phyloP scores from a whole-genome alignment of 345 rosid genomes.

The Microthlaspi erraticum region DNA sequence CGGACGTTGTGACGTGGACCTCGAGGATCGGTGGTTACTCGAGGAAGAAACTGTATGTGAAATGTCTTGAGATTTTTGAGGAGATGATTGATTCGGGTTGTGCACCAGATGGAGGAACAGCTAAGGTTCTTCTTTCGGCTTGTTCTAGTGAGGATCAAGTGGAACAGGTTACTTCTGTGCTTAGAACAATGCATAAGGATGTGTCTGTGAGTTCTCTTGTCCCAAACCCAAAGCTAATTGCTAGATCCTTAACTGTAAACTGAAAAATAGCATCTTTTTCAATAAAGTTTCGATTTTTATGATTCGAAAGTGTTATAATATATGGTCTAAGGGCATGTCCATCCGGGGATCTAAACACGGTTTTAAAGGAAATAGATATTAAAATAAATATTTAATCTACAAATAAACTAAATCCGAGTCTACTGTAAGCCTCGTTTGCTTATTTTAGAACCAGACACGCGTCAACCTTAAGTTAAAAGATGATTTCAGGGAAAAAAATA shows the following conservation, averaged over 20 bases:
- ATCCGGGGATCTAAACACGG: no score
- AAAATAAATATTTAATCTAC: no score
- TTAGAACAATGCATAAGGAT: conserved; percentile 81
- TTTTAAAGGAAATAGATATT: no score
- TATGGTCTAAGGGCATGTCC: no score
- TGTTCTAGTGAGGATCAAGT: conserved; percentile 79
- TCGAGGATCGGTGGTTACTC: conserved; percentile 82
- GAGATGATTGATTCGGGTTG: conserved; percentile 92
- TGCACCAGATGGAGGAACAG: conserved; percentile 84
- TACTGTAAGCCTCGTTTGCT: no score
- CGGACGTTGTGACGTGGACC: conserved; percentile 96
- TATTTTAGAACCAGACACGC: no score
- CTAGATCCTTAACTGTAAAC: conserved; percentile 19
- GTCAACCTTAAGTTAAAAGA: no score
- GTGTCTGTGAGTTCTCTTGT: conserved; percentile 44
- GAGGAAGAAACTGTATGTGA: conserved; percentile 71
- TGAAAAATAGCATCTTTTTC: not conserved
- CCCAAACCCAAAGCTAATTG: conserved; percentile 51
- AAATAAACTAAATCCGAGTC: no score
- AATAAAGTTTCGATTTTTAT: conserved; percentile 41
- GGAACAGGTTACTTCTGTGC: conserved; percentile 72
- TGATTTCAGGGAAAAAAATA: no score
- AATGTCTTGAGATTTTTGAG: conserved; percentile 78
- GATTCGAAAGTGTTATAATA: conserved; percentile 13
- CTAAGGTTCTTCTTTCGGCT: conserved; percentile 80